Percentiles rank a stretch among this genome's conserved stretches.
Conservation (phyloP, 1,284 basidiomycete species). For the Rhodotorula mucilaginosa region DNA sequence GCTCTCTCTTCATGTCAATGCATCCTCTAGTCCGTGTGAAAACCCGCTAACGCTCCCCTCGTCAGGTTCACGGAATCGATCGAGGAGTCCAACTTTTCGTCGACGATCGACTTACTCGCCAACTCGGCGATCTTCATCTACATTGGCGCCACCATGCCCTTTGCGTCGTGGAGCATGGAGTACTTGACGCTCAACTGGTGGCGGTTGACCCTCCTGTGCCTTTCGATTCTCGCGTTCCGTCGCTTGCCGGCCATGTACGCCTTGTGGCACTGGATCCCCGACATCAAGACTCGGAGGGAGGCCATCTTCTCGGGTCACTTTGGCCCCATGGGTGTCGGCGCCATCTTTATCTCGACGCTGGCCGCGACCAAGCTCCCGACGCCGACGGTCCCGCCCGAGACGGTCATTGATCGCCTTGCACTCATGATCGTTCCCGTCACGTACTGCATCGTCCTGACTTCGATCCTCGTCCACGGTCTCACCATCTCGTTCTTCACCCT, state of each 20-base stretch:
- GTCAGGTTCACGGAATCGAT: conserved; percentile 87
- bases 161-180: conserved; percentile 67
- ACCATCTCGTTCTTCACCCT: conserved; percentile 92
- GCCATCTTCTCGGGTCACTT: conserved; percentile 76
- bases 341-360: conserved; percentile 68
- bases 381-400: conserved; percentile 57
- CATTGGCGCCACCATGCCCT: conserved; percentile 93
- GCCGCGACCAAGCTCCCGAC: conserved; percentile 68
- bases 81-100: conserved; percentile 90
- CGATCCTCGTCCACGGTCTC: conserved; percentile 70
- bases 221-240: conserved; percentile 73
- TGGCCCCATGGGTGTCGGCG: conserved; percentile 50
- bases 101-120: conserved; percentile 64
- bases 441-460: conserved; percentile 84
- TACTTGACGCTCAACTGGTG: conserved; percentile 71
- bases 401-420: conserved; percentile 65
- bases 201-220: conserved; percentile 75
- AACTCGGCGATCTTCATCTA: conserved; percentile 65
- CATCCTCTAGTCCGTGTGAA: too few species aligned
- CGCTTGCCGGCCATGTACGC: conserved; percentile 79
- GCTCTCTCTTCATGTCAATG: not conserved
- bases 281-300: conserved; percentile 80
- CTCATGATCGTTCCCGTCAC: conserved; percentile 82
- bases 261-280: conserved; percentile 84
- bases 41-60: conserved; percentile 8